These are phyloP conservation scores for Gnaphalium uliginosum DNA, from an alignment of 129 eudicot species.

Conservation along the genomic window DNA sequence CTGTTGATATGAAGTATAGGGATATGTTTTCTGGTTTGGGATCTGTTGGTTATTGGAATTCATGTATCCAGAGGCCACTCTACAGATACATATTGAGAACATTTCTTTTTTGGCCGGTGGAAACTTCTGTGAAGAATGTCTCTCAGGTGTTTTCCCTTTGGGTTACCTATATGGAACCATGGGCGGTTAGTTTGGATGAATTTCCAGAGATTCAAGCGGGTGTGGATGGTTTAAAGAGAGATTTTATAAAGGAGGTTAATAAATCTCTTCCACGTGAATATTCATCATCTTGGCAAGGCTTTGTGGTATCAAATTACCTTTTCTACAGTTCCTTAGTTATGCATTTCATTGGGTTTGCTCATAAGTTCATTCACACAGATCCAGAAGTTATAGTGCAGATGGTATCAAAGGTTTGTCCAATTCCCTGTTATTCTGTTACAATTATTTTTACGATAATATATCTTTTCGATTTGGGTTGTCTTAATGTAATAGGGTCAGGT, in stretches of 20 bases:
- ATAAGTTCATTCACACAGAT: slow-evolving; percentile 84
- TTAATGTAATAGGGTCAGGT: not conserved
- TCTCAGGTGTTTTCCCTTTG: slow-evolving; percentile 83
- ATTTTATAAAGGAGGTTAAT: slow-evolving; percentile 25
- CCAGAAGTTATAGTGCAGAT: slow-evolving; percentile 74
- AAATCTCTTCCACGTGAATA: slow-evolving; percentile 46
- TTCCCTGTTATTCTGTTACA: slow-evolving; percentile 9
- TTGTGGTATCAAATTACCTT: slow-evolving; percentile 76
- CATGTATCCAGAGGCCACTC: slow-evolving; percentile 78
- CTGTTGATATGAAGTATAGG: slow-evolving; percentile 39
- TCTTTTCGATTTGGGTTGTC: not conserved
- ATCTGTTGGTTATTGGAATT: slow-evolving; percentile 64
- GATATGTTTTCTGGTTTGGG: slow-evolving; percentile 38
- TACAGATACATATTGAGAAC: slow-evolving; percentile 85
- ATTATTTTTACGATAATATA: not conserved
- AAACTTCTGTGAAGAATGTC: slow-evolving; percentile 72
- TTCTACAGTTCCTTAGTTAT: slow-evolving; percentile 90
- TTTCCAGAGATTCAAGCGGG: slow-evolving; percentile 49
- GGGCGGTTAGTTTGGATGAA: slow-evolving; percentile 67
- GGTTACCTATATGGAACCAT: slow-evolving; percentile 80
- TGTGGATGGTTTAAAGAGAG: slow-evolving; percentile 32
- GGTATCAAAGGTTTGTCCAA: slow-evolving; percentile 74
- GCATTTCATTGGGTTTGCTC: slow-evolving; percentile 97
- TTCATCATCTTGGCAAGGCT: slow-evolving; percentile 85
- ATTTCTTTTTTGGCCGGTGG: slow-evolving; percentile 83